Percentiles rank a stretch among this genome's conserved stretches.
Evolutionary conservation across 2,329 filamentous ascomycete species (phyloP).

Genomic region (Raffaelea ambrosiae): DNA sequence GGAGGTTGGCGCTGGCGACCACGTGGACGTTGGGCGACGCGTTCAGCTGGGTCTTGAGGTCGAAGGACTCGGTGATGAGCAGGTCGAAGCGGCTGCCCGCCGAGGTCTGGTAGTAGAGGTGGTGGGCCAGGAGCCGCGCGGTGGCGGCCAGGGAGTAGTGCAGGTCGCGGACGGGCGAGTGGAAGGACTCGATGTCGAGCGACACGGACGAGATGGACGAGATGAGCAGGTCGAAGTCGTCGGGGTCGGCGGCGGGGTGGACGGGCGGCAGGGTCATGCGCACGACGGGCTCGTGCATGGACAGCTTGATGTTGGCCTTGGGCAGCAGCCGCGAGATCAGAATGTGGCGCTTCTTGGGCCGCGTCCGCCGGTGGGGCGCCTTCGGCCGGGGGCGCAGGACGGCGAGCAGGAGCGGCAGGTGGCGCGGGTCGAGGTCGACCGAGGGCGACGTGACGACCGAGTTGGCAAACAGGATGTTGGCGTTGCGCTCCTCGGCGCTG

Average conservation of each 20-base stretch:
- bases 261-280: constrained; percentile 81
- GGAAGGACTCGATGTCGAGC: constrained; percentile 90
- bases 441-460: constrained; percentile 94
- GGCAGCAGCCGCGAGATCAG: constrained; percentile 86
- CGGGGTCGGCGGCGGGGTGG: constrained; percentile 52
- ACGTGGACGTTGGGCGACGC: constrained; percentile 82
- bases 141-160: constrained; percentile 82
- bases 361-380: constrained; percentile 23
- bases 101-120: constrained; percentile 90
- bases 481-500: constrained; percentile 74
- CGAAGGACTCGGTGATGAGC: constrained; percentile 77
- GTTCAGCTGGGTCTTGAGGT: constrained; percentile 76
- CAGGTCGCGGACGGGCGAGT: constrained; percentile 72
- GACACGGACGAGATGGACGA: constrained; percentile 92
- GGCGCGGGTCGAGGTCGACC: constrained; percentile 83
- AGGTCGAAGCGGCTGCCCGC: constrained; percentile 77
- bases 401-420: constrained; percentile 76
- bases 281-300: constrained; percentile 91
- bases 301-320: constrained; percentile 90
- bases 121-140: constrained; percentile 74
- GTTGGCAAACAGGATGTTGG: constrained; percentile 94
- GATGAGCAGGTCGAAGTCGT: constrained; percentile 91
- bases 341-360: constrained; percentile 47
- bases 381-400: constrained; percentile 54
- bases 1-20: constrained; percentile 66